These are phyloP conservation scores for Raphanus sativus DNA, from an alignment of 345 rosid genomes.

Conservation along the genomic window DNA sequence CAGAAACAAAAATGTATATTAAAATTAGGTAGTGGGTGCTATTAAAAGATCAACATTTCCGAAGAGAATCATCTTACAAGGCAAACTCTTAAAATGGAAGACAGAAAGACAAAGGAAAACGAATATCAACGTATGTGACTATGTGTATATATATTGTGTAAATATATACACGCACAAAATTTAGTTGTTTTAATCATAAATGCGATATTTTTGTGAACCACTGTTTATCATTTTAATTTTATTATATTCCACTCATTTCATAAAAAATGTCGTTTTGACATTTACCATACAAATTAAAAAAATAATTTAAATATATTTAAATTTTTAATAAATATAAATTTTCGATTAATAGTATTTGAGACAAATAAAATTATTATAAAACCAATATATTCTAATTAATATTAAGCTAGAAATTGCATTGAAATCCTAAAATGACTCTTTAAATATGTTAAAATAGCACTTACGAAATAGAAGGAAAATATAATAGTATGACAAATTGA, in stretches of 20 bases:
- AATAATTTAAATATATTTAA: too few relatives aligned
- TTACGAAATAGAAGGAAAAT: too few relatives aligned
- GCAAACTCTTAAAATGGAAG: neutral
- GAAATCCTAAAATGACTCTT: too few relatives aligned
- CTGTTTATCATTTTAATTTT: neutral
- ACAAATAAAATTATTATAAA: too few relatives aligned
- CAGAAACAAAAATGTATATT: neutral
- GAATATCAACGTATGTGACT: neutral
- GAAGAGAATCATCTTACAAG: slow-evolving; percentile 6
- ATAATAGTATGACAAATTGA: neutral
- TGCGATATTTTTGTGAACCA: neutral
- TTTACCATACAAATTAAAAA: too few relatives aligned
- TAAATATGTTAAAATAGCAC: too few relatives aligned
- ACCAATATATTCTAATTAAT: too few relatives aligned
- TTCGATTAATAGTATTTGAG: too few relatives aligned
- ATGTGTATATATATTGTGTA: neutral
- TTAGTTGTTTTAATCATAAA: neutral
- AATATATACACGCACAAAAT: neutral
- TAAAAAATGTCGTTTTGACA: too few relatives aligned
- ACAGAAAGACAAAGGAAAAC: neutral
- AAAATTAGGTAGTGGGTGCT: neutral
- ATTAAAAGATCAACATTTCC: slow-evolving; percentile 9
- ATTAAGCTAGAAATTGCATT: too few relatives aligned
- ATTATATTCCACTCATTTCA: neutral
- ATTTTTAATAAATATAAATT: too few relatives aligned